Percentiles rank a stretch among this genome's conserved stretches.
Conservation (phyloP, 208 protist species). For the Trypanosoma lewisi region DNA sequence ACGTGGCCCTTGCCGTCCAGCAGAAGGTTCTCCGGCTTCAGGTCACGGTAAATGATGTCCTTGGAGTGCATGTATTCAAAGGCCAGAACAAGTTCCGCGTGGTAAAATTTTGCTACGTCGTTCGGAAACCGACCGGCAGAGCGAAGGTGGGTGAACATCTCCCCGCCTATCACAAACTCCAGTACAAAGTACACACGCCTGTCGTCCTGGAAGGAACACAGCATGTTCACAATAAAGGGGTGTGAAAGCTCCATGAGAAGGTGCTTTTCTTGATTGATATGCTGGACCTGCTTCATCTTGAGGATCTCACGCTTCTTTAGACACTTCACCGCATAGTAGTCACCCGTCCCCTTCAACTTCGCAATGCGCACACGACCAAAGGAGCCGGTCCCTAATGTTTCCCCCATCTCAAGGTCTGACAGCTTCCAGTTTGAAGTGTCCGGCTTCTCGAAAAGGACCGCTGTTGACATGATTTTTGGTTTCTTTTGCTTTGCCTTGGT, state of each 20-base stretch:
- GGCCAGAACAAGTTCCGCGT: constrained; percentile 89
- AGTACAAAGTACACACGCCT: constrained; percentile 91
- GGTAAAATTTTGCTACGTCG: constrained; percentile 90
- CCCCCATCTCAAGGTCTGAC: constrained; percentile 83
- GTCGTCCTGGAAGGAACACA: constrained; percentile 94
- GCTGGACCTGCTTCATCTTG: constrained; percentile 85
- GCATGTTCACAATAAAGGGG: constrained; percentile 93
- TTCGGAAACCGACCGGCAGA: constrained; percentile 81
- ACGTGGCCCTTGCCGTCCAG: constrained; percentile 82
- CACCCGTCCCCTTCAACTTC: constrained; percentile 65
- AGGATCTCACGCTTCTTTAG: constrained; percentile 87
- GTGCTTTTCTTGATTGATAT: constrained; percentile 89
- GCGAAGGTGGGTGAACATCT: constrained; percentile 90
- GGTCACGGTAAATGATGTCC: constrained; percentile 87
- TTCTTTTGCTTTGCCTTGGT: not conserved
- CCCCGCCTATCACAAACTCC: constrained; percentile 92
- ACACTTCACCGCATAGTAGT: constrained; percentile 92
- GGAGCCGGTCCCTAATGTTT: constrained; percentile 90
- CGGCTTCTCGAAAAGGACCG: constrained; percentile 49
- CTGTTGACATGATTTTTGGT: constrained; percentile 13
- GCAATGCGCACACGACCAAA: constrained; percentile 92
- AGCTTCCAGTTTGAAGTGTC: constrained; percentile 77
- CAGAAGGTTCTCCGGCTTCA: constrained; percentile 84
- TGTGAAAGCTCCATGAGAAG: constrained; percentile 89
- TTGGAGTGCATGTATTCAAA: constrained; percentile 91